Evolutionary conservation across 2,329 filamentous ascomycete genomes (phyloP).

Genomic region (Paraphoma chrysanthemicola): DNA sequence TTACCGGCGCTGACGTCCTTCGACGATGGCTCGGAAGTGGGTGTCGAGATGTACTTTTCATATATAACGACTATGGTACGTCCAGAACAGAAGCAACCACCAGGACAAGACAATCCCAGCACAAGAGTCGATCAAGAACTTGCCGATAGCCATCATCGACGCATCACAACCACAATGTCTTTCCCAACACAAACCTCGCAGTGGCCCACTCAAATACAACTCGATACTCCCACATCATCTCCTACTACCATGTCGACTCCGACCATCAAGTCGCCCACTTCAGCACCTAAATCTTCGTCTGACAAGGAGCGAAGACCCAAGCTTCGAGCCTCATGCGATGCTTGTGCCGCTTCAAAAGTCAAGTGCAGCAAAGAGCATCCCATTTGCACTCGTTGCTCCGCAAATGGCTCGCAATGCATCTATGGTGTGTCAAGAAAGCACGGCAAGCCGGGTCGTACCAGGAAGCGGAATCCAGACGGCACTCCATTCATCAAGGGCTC

Average conservation of each 20-base stretch:
- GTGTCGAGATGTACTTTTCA: neutral
- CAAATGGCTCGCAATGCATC: slow-evolving; percentile 37
- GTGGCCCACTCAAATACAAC: slow-evolving; percentile 27
- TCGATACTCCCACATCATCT: slow-evolving; percentile 13
- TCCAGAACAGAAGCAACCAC: neutral
- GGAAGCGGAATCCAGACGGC: slow-evolving; percentile 42
- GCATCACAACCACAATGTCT: slow-evolving; percentile 25
- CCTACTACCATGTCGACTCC: slow-evolving; percentile 11
- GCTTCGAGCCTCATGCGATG: slow-evolving; percentile 45
- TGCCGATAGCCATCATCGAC: slow-evolving; percentile 3
- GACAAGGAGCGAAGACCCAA: slow-evolving; percentile 33
- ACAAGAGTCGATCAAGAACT: neutral
- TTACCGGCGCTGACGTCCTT: slow-evolving; percentile 1
- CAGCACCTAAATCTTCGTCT: slow-evolving; percentile 24
- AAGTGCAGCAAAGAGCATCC: slow-evolving; percentile 48
- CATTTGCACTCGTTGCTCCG: slow-evolving; percentile 38
- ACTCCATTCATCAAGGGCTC: slow-evolving; percentile 38
- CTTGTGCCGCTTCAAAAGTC: slow-evolving; percentile 47
- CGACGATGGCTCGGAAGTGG: neutral
- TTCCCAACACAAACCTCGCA: slow-evolving; percentile 20
- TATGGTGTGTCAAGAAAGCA: slow-evolving; percentile 46
- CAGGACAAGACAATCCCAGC: neutral
- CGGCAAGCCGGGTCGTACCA: slow-evolving; percentile 41
- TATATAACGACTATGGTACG: slow-evolving; percentile 2
- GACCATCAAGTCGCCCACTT: slow-evolving; percentile 18